Evolutionary conservation across 2,329 filamentous ascomycete species (phyloP), one percentile per base, ranked within the genome.

Genomic region (Cryphonectria nitschkei): DNA sequence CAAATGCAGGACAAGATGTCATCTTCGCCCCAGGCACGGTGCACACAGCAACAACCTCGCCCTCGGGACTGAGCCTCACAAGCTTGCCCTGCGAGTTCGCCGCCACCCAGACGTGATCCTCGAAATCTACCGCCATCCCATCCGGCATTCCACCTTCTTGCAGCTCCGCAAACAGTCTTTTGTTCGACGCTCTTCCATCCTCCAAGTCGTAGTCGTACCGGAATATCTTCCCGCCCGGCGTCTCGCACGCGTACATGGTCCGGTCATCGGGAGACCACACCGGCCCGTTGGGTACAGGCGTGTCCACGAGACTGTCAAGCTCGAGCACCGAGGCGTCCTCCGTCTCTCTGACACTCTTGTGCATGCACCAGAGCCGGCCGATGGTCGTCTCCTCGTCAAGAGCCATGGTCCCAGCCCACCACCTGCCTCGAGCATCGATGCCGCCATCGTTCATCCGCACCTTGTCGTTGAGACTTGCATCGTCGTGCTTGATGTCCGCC

Each of bases 361-460:
- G 32, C 41, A 75, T 67, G 64, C 75, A 72, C 75, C 75, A 76
- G 6, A 76, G 73, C 58, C 74, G 72, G 14, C 74, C 76, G 46
- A 76, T 70, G 14, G 70, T 64, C 6, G 66, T 70, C 69, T 75
- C 69, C 58, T 77, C 74, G 32, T 76, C 73, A 22, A 74, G 65
- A 22, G 75, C 76, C 75, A 77, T 77, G 6, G 75, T 73, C 14
- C 72, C 73, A 16, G 74, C 74, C 75, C 75, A 78, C 75, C 74
- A 76, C 11, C 75, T 68, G 0, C 75, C 74, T 0, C 68, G 65
- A 1, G 71, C 71, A 14, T 76, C 75, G 50, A 77, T 74, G 26
- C 67, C 74, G 0, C 76, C 74, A 41, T 77, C 75, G 19, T 77
- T 76, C 74, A 76, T 74, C 22, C 75, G 75, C n/a, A 75, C 70